Evolutionary conservation across 352 stramenopile genomes (phyloP), one percentile per base, ranked within the genome.

Genomic region (Peronosclerospora sorghi): DNA sequence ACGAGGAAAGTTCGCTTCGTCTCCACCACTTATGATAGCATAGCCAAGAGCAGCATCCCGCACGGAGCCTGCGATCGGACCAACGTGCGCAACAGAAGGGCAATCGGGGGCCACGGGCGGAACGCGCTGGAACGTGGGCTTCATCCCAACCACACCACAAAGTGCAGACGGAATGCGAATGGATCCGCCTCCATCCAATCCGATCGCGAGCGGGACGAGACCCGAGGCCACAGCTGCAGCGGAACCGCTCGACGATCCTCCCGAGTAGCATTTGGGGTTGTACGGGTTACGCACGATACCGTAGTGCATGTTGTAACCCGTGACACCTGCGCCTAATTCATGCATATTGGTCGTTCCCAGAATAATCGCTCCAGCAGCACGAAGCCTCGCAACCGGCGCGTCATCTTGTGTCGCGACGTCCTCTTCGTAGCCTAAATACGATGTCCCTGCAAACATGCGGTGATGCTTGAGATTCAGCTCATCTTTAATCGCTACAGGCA

Each of bases 321-420:
- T 86, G 45, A 83, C 57, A 29, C 75, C 65, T 0, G 54, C 64
- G 6, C 86, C 86, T 40, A 91, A 59, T 50, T 96, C 85, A 56
- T 93, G 73, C 78, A 95, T 92, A 55, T 94, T 92, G 35, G 83
- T 94, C 18, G 73, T 85, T 27, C 85, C 85, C 7, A 96, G 47
- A 38, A 97, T 85, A 8, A 97, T 73, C 8, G 84, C 86, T 48
- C 85, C 88, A 23, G 65, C 62, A 0, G 57, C 60, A 21, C 79
- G 68, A 32, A 94, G 68, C 13, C 77, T 54, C 3, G 68, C 57
- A 8, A 94, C 58, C 0, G 80, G 56, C 0, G 64, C 32, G 17
- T 79, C 63, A 48, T 95, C 81, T 19, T 63, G 27, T 0, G 26
- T 48, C 2, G 67, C 56, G 7, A 59, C 48, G 14, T 63, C 60